Conservation (phyloP, 805 yeast species). For the Kodamaea sagamina region DNA sequence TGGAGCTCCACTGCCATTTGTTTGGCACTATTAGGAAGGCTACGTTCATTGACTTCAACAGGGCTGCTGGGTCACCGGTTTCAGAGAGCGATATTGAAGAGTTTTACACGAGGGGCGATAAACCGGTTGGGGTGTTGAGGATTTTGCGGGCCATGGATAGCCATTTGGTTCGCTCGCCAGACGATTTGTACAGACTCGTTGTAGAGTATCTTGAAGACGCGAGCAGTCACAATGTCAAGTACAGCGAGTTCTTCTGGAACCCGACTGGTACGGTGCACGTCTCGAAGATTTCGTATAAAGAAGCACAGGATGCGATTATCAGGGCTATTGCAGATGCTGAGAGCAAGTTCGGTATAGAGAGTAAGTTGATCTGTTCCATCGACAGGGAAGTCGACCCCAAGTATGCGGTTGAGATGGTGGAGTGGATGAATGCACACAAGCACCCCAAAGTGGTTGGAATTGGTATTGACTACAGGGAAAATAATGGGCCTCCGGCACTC, state of each 20-base stretch:
- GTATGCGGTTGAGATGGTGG: slow-evolving; percentile 26
- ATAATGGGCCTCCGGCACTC: slow-evolving; percentile 27
- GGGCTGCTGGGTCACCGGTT: slow-evolving; percentile 16
- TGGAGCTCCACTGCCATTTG: slow-evolving; percentile 33
- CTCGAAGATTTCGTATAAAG: slow-evolving; percentile 25
- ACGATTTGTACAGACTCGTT: slow-evolving; percentile 27
- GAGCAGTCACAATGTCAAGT: slow-evolving; percentile 23
- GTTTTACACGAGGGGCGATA: slow-evolving; percentile 30
- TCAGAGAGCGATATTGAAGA: slow-evolving; percentile 23
- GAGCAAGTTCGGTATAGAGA: slow-evolving; percentile 19
- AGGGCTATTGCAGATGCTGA: slow-evolving; percentile 26
- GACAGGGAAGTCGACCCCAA: slow-evolving; percentile 29
- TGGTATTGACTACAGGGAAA: slow-evolving; percentile 34
- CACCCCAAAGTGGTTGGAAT: slow-evolving; percentile 26
- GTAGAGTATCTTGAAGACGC: slow-evolving; percentile 26
- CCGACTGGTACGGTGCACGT: slow-evolving; percentile 31
- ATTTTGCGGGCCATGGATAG: slow-evolving; percentile 30
- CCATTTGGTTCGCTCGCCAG: slow-evolving; percentile 21
- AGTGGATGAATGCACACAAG: slow-evolving; percentile 27
- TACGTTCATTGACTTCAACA: slow-evolving; percentile 23
- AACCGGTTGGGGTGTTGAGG: slow-evolving; percentile 32
- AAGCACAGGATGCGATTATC: slow-evolving; percentile 27
- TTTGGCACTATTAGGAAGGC: slow-evolving; percentile 29
- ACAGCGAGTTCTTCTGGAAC: slow-evolving; percentile 33
- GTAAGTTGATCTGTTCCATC: slow-evolving; percentile 28